Evolutionary conservation across 163 green algal species (phyloP).

Genomic region (Chlorella variabilis): DNA sequence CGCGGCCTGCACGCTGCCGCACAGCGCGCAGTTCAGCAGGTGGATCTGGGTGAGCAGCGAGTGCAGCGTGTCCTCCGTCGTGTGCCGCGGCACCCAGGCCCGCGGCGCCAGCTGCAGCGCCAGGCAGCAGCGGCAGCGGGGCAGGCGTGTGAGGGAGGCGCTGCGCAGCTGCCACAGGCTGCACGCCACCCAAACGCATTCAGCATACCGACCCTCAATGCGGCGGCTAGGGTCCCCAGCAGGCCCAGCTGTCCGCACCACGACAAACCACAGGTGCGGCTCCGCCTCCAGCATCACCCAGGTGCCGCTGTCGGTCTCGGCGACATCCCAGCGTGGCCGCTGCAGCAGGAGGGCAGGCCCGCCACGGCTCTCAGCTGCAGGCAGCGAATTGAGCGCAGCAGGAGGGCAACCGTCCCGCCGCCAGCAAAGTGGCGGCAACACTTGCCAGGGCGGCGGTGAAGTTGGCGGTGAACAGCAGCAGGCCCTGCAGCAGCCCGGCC

Average conservation of each 20-base stretch:
- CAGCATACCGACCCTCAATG: too few species aligned
- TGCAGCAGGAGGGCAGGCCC: background rate
- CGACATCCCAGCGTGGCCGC: slow-evolving; percentile 5
- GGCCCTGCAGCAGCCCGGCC: slow-evolving; percentile 44
- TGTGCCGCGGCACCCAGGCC: slow-evolving; percentile 36
- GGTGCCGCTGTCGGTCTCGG: slow-evolving; percentile 26
- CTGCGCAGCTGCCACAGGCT: too few species aligned
- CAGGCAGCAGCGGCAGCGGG: too few species aligned
- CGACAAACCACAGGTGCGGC: slow-evolving; percentile 39
- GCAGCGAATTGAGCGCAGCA: background rate
- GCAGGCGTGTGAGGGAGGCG: background rate
- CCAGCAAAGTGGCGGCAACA: background rate
- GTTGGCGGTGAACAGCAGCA: slow-evolving; percentile 44
- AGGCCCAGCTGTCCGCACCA: too few species aligned
- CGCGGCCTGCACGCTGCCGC: slow-evolving; percentile 28
- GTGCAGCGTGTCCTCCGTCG: slow-evolving; percentile 13
- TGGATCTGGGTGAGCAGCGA: slow-evolving; percentile 28
- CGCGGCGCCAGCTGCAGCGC: slow-evolving; percentile 18
- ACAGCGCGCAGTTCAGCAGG: slow-evolving; percentile 30
- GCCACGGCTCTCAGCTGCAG: background rate
- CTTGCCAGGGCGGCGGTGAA: slow-evolving; percentile 12
- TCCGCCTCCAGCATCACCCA: slow-evolving; percentile 43
- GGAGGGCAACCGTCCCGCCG: background rate
- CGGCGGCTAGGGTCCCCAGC: too few species aligned
- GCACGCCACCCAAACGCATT: too few species aligned